Conservation (phyloP, 345 rosid genomes). For the Cardiospermum halicacabum region DNA sequence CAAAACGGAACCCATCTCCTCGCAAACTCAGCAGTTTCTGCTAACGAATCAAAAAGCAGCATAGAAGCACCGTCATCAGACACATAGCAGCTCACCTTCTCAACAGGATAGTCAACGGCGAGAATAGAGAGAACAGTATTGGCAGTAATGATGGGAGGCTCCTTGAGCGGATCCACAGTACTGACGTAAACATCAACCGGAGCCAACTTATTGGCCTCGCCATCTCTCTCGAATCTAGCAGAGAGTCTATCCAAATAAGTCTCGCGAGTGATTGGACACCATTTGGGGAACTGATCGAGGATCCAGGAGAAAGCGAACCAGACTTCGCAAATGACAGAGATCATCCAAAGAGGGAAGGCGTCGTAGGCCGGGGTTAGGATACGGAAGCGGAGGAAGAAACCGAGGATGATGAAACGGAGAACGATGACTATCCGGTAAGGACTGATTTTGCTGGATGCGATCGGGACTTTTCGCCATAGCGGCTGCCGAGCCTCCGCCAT, state of each 20-base stretch:
- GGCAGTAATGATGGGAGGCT: conserved; percentile 95
- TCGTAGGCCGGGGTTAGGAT: conserved; percentile 83
- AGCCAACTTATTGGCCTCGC: conserved; percentile 67
- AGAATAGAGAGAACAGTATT: conserved; percentile 85
- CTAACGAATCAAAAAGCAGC: conserved; percentile 78
- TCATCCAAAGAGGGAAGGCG: conserved; percentile 89
- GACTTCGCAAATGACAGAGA: conserved; percentile 86
- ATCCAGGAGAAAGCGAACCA: conserved; percentile 99
- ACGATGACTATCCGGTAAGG: conserved; percentile 95
- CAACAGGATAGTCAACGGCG: conserved; percentile 79
- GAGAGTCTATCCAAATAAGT: conserved; percentile 90
- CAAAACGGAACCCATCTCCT: conserved; percentile 98
- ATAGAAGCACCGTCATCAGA: conserved; percentile 98
- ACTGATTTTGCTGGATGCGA: conserved; percentile 81
- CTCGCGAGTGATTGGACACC: conserved; percentile 86
- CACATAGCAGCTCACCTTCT: conserved; percentile 85
- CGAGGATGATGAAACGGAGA: conserved; percentile 66
- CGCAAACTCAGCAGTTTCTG: conserved; percentile 94
- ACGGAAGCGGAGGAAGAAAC: conserved; percentile 87
- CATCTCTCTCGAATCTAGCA: conserved; percentile 78
- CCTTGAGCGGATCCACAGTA: conserved; percentile 97
- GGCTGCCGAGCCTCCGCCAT: conserved; percentile 97
- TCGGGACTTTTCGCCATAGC: conserved; percentile 80
- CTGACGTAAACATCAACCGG: conserved; percentile 88
- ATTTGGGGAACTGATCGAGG: conserved; percentile 96